Base-by-base conservation (phyloP, 2,329 filamentous ascomycete genomes). In the Botrytis byssoidea region DNA sequence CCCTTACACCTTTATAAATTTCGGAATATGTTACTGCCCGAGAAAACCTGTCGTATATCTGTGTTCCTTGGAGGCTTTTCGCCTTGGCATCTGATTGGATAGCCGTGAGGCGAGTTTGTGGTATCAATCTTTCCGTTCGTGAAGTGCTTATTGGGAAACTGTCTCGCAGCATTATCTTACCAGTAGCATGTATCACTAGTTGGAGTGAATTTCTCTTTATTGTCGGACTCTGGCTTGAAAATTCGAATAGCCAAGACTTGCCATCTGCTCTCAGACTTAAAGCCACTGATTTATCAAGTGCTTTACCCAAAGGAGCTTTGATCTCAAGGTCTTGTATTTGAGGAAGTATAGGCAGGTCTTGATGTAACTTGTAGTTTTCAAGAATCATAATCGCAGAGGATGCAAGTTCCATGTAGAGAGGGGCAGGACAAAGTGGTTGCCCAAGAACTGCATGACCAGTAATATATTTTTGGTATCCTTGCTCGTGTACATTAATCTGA, bases 1-100 rank as follows among this genome's bases (percentile, higher is more conserved):
- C 25, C 12, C 32, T 25, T n/a, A 70, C 68, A 29, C 68, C 68
- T 48, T 70, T 29, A n/a, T 60, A 70, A 29, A 60, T 20, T 20
- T 70, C 68, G n/a, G 32, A 32, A 29, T 70, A 70, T 35, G 40
- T 61, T 37, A 70, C 68, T 42, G 29, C 44, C 20, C 48, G 55
- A 16, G 51, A 44, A 35, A 70, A 70, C 25, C 8, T 40, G 37
- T 60, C 29, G 22, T 70, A 70, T 60, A 70, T 14, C 16, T 42
- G 42, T 4, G 14, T 60, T 60, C 68, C 68, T n/a, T 37, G 51
- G 14, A 70, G 25, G 8, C 12, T 35, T 70, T 48, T 29, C 3
- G 25, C 48, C 10, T 51, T n/a, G 12, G 12, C 0, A 51, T 51
- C 48, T n/a, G 25, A 51, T 16, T 51, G 10, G 16, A 51, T 51